A percentile compares a stretch with the other conserved stretches of the same genome.
These are phyloP conservation scores for Phialophora verrucosa DNA, from an alignment of 2,329 filamentous ascomycete species.

Conservation along the genomic window DNA sequence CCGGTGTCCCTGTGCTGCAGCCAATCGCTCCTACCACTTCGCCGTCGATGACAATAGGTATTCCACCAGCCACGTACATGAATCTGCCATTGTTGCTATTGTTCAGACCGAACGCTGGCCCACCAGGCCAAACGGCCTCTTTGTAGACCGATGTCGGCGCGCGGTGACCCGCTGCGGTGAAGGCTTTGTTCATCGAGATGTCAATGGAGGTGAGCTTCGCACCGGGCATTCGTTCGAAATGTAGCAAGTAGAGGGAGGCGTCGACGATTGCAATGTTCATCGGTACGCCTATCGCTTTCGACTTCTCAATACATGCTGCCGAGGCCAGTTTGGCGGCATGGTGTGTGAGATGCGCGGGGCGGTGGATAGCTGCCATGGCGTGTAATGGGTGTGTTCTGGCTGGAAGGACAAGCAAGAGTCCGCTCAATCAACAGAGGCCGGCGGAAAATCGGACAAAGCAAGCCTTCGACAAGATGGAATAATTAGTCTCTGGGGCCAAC, in stretches of 20 bases:
- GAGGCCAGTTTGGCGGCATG: constrained; percentile 40
- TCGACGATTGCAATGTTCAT: constrained; percentile 43
- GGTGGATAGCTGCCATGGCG: constrained; percentile 33
- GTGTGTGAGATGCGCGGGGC: constrained; percentile 37
- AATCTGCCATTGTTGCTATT: constrained; percentile 62
- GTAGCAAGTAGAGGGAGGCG: constrained; percentile 45
- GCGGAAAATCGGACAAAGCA: not conserved
- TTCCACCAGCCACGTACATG: constrained; percentile 59
- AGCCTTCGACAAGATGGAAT: not conserved
- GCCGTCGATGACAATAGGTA: constrained; percentile 58
- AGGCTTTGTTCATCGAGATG: constrained; percentile 60
- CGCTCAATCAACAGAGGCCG: not conserved
- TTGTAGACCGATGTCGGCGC: constrained; percentile 60
- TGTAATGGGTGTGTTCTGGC: not conserved
- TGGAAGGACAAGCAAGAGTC: not conserved
- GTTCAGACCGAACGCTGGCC: constrained; percentile 54
- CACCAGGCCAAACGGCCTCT: constrained; percentile 60
- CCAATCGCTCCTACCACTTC: constrained; percentile 61
- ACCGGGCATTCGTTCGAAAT: constrained; percentile 57
- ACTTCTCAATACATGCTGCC: constrained; percentile 35
- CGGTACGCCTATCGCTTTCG: constrained; percentile 36
- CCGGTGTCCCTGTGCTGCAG: constrained; percentile 61
- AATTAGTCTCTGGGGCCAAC: not conserved
- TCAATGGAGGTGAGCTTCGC: constrained; percentile 61
- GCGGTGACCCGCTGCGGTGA: constrained; percentile 62